phyloP scores from a whole-genome alignment of 2,329 filamentous ascomycete genomes.

The Leptographium radiaticola region DNA sequence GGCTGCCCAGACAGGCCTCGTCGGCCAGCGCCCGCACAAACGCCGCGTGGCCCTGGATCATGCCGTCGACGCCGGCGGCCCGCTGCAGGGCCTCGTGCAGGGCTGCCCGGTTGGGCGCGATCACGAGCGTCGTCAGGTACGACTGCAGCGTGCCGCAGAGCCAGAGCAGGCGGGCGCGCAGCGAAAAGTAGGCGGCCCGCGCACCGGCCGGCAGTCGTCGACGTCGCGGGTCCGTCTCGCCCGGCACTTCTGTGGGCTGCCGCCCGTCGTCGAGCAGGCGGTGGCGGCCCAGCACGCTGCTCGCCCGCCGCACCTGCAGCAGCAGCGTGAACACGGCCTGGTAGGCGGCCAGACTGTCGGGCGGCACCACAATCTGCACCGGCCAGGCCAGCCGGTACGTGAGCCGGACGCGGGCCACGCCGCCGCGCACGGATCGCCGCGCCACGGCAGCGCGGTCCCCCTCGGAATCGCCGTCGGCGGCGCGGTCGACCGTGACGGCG shows the following conservation, averaged over 20 bases:
- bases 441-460: constrained; percentile 24
- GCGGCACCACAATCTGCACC: constrained; percentile 59
- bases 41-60: constrained; percentile 55
- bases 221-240: background rate
- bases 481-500: background rate
- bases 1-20: constrained; percentile 56
- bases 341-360: constrained; percentile 51
- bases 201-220: constrained; percentile 13
- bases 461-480: background rate
- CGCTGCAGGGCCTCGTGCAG: constrained; percentile 44
- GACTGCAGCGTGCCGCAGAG: constrained; percentile 63
- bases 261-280: constrained; percentile 27
- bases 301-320: constrained; percentile 63
- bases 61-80: constrained; percentile 65
- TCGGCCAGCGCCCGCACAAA: constrained; percentile 52
- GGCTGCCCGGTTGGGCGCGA: constrained; percentile 43
- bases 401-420: constrained; percentile 50
- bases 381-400: constrained; percentile 57
- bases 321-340: constrained; percentile 63
- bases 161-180: constrained; percentile 63
- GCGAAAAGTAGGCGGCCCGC: constrained; percentile 40
- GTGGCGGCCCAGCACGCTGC: constrained; percentile 48
- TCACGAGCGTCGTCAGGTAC: constrained; percentile 62
- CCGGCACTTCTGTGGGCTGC: constrained; percentile 5
- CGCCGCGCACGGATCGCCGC: constrained; percentile 44